Conservation (phyloP, 768 basidiomycete genomes). For the Pisolithus orientalis region DNA sequence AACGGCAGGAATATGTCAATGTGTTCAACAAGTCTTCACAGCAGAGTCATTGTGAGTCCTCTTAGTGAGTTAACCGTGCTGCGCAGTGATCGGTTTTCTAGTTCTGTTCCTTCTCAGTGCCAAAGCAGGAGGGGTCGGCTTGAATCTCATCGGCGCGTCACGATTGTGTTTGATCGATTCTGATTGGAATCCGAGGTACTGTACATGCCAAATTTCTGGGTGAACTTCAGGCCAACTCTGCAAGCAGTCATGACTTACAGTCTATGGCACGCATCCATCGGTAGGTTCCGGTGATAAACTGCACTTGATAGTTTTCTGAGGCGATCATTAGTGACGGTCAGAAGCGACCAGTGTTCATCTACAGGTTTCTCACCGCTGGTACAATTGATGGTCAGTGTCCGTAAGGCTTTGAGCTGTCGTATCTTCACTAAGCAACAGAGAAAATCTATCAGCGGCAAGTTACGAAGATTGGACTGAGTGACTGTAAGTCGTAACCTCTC, state of each 20-base stretch:
- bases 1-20: constrained; percentile 84
- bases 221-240: background rate
- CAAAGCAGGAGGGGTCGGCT: constrained; percentile 92
- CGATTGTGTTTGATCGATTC: constrained; percentile 82
- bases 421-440: constrained; percentile 37
- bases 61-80: background rate
- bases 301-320: constrained; percentile 6
- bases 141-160: constrained; percentile 90
- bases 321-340: constrained; percentile 73
- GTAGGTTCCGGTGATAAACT: constrained; percentile 33
- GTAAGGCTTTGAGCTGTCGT: background rate
- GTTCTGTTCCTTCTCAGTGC: constrained; percentile 90
- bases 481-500: constrained; percentile 49
- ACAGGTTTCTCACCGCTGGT: constrained; percentile 79
- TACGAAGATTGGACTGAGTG: constrained; percentile 86
- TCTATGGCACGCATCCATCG: constrained; percentile 97
- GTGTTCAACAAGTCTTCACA: constrained; percentile 78
- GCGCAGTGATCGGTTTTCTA: constrained; percentile 20
- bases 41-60: constrained; percentile 55
- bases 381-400: constrained; percentile 73
- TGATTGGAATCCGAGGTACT: constrained; percentile 89
- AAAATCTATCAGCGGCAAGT: constrained; percentile 94
- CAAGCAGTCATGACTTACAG: constrained; percentile 80
- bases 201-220: background rate
- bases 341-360: constrained; percentile 85